phyloP scores from a whole-genome alignment of 1,284 basidiomycete genomes.

The Ustilago crameri region DNA sequence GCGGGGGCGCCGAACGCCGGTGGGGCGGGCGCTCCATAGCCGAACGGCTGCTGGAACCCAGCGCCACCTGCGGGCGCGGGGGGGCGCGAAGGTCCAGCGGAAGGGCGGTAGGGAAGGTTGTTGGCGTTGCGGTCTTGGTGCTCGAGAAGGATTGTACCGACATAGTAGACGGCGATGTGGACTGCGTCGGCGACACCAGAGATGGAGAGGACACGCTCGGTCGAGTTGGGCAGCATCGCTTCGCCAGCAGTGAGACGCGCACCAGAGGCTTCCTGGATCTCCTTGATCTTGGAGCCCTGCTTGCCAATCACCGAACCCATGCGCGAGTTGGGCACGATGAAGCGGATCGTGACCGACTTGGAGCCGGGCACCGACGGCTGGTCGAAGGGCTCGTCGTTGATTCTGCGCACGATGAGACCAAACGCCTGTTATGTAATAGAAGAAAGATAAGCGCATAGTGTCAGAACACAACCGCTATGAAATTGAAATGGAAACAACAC shows the following conservation, averaged over 20 bases:
- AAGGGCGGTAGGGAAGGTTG: slow-evolving; percentile 69
- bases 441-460: neutral
- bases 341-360: slow-evolving; percentile 95
- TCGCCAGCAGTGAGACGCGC: slow-evolving; percentile 95
- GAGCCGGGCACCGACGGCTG: slow-evolving; percentile 96
- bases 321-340: slow-evolving; percentile 96
- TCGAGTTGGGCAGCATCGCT: slow-evolving; percentile 97
- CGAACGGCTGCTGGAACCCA: slow-evolving; percentile 31
- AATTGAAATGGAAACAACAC: too few species aligned
- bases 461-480: neutral
- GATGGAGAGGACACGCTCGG: slow-evolving; percentile 89
- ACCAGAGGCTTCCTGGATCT: slow-evolving; percentile 98
- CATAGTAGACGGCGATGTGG: slow-evolving; percentile 99
- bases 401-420: slow-evolving; percentile 95
- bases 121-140: slow-evolving; percentile 77
- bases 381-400: slow-evolving; percentile 99
- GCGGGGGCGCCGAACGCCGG: slow-evolving; percentile 9
- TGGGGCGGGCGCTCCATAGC: slow-evolving; percentile 29
- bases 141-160: slow-evolving; percentile 95
- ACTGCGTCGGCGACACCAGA: slow-evolving; percentile 99
- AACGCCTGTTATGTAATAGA: slow-evolving; percentile 78
- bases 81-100: slow-evolving; percentile 46
- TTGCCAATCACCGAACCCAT: slow-evolving; percentile 99
- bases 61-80: slow-evolving; percentile 9
- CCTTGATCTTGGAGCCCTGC: slow-evolving; percentile 97